Evolutionary conservation across 345 rosid species (phyloP).

Genomic region (Geranium rotundifolium): DNA sequence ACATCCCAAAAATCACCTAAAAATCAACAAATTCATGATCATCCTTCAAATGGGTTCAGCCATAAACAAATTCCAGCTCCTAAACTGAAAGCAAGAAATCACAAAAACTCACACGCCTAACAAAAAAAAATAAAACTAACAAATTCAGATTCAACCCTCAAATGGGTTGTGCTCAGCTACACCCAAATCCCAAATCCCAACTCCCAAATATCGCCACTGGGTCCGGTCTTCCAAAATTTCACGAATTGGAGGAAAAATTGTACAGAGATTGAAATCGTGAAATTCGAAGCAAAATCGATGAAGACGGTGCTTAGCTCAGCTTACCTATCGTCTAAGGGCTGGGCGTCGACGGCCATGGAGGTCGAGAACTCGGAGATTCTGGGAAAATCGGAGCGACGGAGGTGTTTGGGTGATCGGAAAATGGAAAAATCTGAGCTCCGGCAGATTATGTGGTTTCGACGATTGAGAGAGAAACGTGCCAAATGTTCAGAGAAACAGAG

Average conservation of each 20-base stretch:
- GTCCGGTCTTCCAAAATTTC: neutral
- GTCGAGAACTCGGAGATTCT: neutral
- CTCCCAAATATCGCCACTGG: too few relatives aligned
- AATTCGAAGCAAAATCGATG: neutral
- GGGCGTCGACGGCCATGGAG: neutral
- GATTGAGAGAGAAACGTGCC: neutral
- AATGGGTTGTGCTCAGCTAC: too few relatives aligned
- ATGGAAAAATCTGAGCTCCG: neutral
- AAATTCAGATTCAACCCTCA: too few relatives aligned
- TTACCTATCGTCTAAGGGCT: neutral
- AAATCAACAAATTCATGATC: neutral
- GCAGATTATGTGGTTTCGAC: neutral
- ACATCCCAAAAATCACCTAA: neutral
- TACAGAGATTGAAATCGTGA: neutral
- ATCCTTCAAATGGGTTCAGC: neutral
- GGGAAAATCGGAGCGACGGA: neutral
- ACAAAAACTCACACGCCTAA: neutral
- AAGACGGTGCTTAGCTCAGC: neutral
- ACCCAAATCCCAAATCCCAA: too few relatives aligned
- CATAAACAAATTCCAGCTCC: too few relatives aligned
- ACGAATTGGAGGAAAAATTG: neutral
- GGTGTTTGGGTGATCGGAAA: neutral
- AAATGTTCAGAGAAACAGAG: neutral
- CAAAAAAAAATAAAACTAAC: too few relatives aligned
- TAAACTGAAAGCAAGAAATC: too few relatives aligned